Conservation (phyloP, 2,329 filamentous ascomycete species). For the Helminthosporium solani region DNA sequence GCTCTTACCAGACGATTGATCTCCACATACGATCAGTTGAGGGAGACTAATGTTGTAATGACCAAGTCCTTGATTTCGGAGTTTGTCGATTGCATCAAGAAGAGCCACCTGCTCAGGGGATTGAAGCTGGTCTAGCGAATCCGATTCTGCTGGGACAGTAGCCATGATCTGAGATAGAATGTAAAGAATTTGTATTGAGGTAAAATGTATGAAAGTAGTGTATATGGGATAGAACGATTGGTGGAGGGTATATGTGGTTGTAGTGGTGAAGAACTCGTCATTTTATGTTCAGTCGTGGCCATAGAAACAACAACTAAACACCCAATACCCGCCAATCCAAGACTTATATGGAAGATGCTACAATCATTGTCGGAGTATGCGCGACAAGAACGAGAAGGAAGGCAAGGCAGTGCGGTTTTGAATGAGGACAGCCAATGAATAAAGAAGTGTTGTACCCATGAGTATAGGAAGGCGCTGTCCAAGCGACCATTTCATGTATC, state of each 20-base stretch:
- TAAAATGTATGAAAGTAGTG: neutral
- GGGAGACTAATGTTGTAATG: constrained; percentile 38
- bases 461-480: no score
- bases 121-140: constrained; percentile 28
- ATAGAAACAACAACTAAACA: no score
- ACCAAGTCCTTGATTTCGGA: constrained; percentile 36
- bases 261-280: neutral
- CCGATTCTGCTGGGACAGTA: constrained; percentile 6
- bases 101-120: constrained; percentile 41
- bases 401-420: no score
- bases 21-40: constrained; percentile 33
- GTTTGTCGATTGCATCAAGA: constrained; percentile 56
- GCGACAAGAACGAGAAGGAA: no score
- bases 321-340: no score
- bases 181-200: neutral
- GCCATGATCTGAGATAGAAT: constrained; percentile 9
- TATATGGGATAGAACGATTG: neutral
- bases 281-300: neutral
- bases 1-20: constrained; percentile 34
- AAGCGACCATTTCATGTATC: no score
- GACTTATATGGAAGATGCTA: no score
- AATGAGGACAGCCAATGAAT: no score
- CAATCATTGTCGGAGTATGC: no score
- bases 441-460: no score
- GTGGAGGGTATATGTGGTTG: neutral